Conservation (phyloP, 305 asterid species). For the Caryopteris hybrid region DNA sequence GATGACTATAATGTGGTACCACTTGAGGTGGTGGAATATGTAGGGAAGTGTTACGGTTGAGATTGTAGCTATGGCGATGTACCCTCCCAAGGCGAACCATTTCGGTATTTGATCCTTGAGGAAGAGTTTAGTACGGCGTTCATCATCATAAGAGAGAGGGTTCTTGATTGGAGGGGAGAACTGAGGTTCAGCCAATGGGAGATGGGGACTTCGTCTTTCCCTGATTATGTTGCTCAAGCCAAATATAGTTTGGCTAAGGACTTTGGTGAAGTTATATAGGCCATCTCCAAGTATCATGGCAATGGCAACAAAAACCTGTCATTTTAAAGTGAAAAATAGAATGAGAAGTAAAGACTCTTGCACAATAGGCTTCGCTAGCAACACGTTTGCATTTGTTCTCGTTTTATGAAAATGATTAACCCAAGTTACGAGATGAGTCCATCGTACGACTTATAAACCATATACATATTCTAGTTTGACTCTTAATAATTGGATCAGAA, state of each 20-base stretch:
- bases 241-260: constrained; percentile 28
- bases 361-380: too few species aligned
- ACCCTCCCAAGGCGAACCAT: constrained; percentile 42
- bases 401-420: too few species aligned
- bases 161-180: too few species aligned
- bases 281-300: constrained; percentile 69
- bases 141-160: too few species aligned
- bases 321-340: not conserved
- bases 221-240: constrained; percentile 24
- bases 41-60: constrained; percentile 37
- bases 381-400: too few species aligned
- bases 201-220: constrained; percentile 27
- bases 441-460: too few species aligned
- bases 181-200: not conserved
- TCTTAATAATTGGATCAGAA: not conserved
- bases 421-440: too few species aligned
- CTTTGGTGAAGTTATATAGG: constrained; percentile 44
- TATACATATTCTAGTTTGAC: too few species aligned
- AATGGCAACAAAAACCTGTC: constrained; percentile 49
- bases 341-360: too few species aligned
- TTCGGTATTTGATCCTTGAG: constrained; percentile 47
- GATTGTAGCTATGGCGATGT: constrained; percentile 31
- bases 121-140: constrained; percentile 37
- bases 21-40: constrained; percentile 46
- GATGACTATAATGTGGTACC: constrained; percentile 46